phyloP scores from a whole-genome alignment of 2,329 filamentous ascomycete genomes.

The Hypoxylon sp. region DNA sequence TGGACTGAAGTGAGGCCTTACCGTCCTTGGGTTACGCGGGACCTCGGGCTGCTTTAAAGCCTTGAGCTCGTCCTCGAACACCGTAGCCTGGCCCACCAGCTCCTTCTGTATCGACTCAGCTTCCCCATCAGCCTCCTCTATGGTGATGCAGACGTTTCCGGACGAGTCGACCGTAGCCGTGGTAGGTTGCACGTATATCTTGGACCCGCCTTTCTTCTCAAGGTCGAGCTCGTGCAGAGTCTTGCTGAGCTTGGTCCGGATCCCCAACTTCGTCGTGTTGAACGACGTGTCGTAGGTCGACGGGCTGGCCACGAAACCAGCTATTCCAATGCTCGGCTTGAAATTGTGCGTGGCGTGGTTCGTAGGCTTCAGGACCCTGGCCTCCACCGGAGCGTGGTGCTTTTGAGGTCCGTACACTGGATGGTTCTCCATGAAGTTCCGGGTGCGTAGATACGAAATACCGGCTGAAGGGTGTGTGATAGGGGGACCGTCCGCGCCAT shows the following conservation, averaged over 20 bases:
- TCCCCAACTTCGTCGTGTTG: conserved; percentile 48
- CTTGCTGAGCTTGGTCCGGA: conserved; percentile 36
- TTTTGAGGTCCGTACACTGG: conserved; percentile 72
- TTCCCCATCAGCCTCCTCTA: conserved; percentile 59
- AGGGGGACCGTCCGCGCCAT: conserved; percentile 69
- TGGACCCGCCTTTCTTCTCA: conserved; percentile 65
- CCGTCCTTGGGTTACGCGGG: conserved; percentile 17
- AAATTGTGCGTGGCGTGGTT: conserved; percentile 43
- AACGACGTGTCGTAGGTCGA: conserved; percentile 61
- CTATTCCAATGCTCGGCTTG: conserved; percentile 66
- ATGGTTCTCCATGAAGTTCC: conserved; percentile 70
- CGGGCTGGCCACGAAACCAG: conserved; percentile 66
- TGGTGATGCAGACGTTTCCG: conserved; percentile 64
- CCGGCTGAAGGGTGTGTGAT: conserved; percentile 74
- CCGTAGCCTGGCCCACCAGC: conserved; percentile 55
- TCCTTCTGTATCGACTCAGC: conserved; percentile 64
- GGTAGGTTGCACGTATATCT: conserved; percentile 66
- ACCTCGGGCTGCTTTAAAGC: conserved; percentile 19
- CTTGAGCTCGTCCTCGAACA: conserved; percentile 52
- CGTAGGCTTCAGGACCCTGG: conserved; percentile 66
- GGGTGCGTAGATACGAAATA: conserved; percentile 72
- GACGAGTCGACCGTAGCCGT: conserved; percentile 66
- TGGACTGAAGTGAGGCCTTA: neutral
- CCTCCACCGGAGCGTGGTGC: conserved; percentile 63
- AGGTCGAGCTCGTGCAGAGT: conserved; percentile 63